Base-by-base conservation (phyloP, 2,329 filamentous ascomycete genomes). In the Ophiostoma perfectum region DNA sequence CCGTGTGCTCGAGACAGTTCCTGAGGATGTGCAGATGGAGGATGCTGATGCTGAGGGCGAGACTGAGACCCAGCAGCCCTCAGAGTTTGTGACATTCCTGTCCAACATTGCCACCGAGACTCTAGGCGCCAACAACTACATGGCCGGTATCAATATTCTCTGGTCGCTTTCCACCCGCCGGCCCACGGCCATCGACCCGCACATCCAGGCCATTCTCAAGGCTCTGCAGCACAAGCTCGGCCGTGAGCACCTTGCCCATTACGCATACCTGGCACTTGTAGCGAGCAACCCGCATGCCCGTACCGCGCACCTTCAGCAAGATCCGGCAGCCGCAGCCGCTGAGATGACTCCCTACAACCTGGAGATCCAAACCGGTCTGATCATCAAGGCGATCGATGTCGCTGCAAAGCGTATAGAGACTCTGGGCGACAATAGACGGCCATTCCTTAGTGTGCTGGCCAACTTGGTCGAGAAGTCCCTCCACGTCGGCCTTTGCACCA, bases 381-480 rank as follows among this genome's bases (percentile, higher is more conserved):
- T 98, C 78, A 89, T 97, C 75, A 98, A 98, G 80, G 92, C 93
- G 9, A 93, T 99, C 71, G 93, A 98, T 74, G 88, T 97, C 69
- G 91, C 96, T 36, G 92, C 95, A 1, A 85, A 93, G 72, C 89
- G 95, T 60, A 98, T 99, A 88, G 93, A 95, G 74, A 90, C 90
- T 49, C 84, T 99, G 12, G 93, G 92, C 1, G 95, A 99, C 73
- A 92, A 94, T 75, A 85, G 95, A 60, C 85, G 96, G 63, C 94
- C 95, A 0, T 99, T 98, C 81, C 85, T 99, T 1, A 98, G 93
- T 75, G 94, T 98, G 4, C 82, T 99, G 45, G 95, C 95, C 4
- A 95, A 93, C 18, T 83, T 99, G 36, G 94, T 99, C 3, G 95
- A 99, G 78, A 95, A 97, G 76, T 98, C 95, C 0, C 86, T 91